Percentiles rank a stretch among this genome's conserved stretches.
Conservation (phyloP, 2,329 filamentous ascomycete species). For the Bertia moriformis region DNA sequence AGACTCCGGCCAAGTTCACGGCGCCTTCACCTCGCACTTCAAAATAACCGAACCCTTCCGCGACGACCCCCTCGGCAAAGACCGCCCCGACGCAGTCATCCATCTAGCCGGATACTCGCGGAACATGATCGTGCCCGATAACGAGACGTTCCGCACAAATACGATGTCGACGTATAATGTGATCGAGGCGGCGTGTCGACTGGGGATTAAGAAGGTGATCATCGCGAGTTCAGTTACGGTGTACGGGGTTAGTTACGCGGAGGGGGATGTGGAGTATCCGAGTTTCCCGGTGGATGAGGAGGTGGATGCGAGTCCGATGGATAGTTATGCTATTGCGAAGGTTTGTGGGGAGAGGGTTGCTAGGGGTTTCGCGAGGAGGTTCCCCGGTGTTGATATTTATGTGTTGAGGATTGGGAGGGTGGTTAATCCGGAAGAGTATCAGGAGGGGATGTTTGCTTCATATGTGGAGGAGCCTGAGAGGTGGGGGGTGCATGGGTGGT, state of each 20-base stretch:
- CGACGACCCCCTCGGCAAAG: slow-evolving; percentile 16
- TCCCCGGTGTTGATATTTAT: slow-evolving; percentile 42
- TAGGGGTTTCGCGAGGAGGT: slow-evolving; percentile 38
- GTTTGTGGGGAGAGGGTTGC: slow-evolving; percentile 41
- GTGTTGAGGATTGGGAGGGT: slow-evolving; percentile 45
- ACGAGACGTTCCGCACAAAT: slow-evolving; percentile 41
- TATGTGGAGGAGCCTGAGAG: slow-evolving; percentile 32
- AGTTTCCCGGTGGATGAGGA: slow-evolving; percentile 44
- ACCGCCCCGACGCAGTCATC: slow-evolving; percentile 42
- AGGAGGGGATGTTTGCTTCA: slow-evolving; percentile 26
- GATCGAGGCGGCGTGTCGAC: slow-evolving; percentile 45
- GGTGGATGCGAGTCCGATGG: slow-evolving; percentile 43
- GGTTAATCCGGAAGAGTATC: slow-evolving; percentile 46
- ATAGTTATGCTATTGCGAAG: slow-evolving; percentile 46
- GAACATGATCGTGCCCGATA: slow-evolving; percentile 46
- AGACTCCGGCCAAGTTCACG: slow-evolving; percentile 20
- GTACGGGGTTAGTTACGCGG: slow-evolving; percentile 46
- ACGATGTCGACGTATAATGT: slow-evolving; percentile 43
- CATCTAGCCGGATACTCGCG: slow-evolving; percentile 45
- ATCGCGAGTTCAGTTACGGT: slow-evolving; percentile 43
- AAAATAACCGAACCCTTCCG: slow-evolving; percentile 11
- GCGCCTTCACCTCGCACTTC: slow-evolving; percentile 30
- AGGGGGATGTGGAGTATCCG: slow-evolving; percentile 39
- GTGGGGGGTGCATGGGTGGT: slow-evolving; percentile 44
- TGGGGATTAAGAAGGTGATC: slow-evolving; percentile 47